phyloP scores from a whole-genome alignment of 1,284 basidiomycete genomes.

The Stygiomarasmius scandens region DNA sequence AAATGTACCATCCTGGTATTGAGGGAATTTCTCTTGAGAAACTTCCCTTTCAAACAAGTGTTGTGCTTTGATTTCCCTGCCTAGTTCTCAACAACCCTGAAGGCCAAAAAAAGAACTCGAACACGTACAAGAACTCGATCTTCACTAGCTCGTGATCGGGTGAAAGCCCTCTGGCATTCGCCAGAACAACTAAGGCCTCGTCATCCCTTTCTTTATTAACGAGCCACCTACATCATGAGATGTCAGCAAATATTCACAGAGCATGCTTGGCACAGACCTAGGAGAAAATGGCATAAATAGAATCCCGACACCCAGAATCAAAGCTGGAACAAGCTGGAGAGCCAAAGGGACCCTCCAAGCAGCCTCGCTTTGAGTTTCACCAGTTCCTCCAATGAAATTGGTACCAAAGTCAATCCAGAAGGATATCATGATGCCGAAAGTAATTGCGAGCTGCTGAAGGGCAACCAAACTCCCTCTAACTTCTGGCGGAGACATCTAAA shows the following conservation, averaged over 20 bases:
- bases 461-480: constrained; percentile 82
- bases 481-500: constrained; percentile 71
- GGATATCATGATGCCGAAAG: constrained; percentile 68
- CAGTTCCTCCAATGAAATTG: constrained; percentile 72
- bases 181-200: constrained; percentile 69
- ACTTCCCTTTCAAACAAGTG: constrained; percentile 73
- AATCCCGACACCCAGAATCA: constrained; percentile 66
- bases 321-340: constrained; percentile 74
- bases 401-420: constrained; percentile 84
- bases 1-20: constrained; percentile 65
- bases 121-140: constrained; percentile 72
- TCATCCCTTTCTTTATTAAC: constrained; percentile 74
- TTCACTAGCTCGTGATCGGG: constrained; percentile 68
- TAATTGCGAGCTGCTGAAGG: constrained; percentile 81
- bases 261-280: constrained; percentile 40
- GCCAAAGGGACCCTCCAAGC: constrained; percentile 80
- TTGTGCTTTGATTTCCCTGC: constrained; percentile 80
- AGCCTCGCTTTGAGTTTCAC: constrained; percentile 55
- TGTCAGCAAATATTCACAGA: too few relatives aligned
- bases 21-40: constrained; percentile 56
- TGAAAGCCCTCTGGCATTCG: constrained; percentile 58
- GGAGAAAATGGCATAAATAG: constrained; percentile 76
- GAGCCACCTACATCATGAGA: constrained; percentile 77
- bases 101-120: constrained; percentile 22
- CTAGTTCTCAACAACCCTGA: background rate